Evolutionary conservation across 371 early-diverging fungal genomes (phyloP).

Genomic region (Apophysomyces elegans): DNA sequence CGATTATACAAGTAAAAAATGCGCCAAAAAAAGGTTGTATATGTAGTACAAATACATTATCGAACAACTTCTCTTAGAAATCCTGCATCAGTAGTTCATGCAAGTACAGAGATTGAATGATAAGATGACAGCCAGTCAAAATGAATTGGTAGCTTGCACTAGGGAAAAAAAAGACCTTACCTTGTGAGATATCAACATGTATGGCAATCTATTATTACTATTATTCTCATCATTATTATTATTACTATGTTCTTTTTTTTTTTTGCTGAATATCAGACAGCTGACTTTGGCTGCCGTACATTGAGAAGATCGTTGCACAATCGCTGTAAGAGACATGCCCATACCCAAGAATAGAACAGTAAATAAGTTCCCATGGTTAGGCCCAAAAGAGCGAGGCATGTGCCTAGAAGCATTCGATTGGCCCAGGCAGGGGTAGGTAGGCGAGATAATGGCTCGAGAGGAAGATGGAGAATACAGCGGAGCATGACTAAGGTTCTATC

Average conservation of each 20-base stretch:
- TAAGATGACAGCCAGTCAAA: not conserved
- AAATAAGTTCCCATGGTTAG: slow-evolving; percentile 39
- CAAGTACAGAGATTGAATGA: not conserved
- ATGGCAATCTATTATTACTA: not conserved
- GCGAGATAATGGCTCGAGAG: slow-evolving; percentile 20
- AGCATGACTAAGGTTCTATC: slow-evolving; percentile 38
- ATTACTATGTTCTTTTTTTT: not conserved
- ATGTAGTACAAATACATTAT: too few relatives aligned
- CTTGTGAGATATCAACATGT: slow-evolving; percentile 3
- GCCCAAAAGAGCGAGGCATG: slow-evolving; percentile 27
- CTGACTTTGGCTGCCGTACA: slow-evolving; percentile 1
- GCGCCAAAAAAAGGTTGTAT: too few relatives aligned
- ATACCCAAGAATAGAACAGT: slow-evolving; percentile 50
- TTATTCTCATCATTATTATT: not conserved
- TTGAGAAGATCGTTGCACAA: slow-evolving; percentile 29
- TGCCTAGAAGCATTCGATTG: slow-evolving; percentile 8
- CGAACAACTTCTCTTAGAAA: too few relatives aligned
- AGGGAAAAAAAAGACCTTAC: not conserved
- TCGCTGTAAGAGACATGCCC: slow-evolving; percentile 42
- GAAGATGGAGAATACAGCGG: slow-evolving; percentile 30
- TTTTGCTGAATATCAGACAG: not conserved
- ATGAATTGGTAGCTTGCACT: not conserved
- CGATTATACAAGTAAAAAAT: too few relatives aligned
- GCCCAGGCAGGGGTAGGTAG: slow-evolving; percentile 15
- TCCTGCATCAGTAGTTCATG: not conserved